Percentiles rank a stretch among this genome's conserved stretches.
Conservation (phyloP, 208 protist species). For the Acanthamoeba pearcei region DNA sequence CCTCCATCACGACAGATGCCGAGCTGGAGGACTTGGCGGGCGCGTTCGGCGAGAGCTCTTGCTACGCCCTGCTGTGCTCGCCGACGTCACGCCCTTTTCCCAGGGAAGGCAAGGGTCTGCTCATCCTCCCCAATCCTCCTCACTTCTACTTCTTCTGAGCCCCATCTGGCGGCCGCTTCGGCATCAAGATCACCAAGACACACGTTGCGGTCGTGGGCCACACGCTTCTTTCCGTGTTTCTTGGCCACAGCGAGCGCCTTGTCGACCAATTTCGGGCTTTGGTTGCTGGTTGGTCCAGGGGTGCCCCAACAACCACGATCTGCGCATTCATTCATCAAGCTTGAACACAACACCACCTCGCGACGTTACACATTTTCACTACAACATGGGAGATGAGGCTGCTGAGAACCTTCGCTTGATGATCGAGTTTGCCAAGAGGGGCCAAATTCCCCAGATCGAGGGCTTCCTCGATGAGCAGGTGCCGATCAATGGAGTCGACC, state of each 20-base stretch:
- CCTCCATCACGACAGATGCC: background rate
- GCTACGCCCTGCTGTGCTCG: background rate
- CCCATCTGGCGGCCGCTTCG: no score
- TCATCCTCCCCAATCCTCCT: background rate
- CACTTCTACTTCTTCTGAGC: constrained; percentile 4
- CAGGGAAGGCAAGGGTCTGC: background rate
- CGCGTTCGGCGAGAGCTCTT: background rate
- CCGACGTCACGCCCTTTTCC: background rate
- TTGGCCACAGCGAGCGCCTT: background rate
- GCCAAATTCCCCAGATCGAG: constrained; percentile 42
- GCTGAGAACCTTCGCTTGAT: constrained; percentile 62
- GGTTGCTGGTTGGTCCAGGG: background rate
- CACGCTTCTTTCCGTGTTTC: background rate
- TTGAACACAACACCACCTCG: background rate
- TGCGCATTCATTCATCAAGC: background rate
- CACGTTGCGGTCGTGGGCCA: no score
- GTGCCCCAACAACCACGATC: background rate
- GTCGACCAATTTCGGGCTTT: constrained; percentile 13
- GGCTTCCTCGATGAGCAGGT: constrained; percentile 53
- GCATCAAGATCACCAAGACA: no score
- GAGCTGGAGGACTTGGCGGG: background rate
- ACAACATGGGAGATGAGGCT: constrained; percentile 44
- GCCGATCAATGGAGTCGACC: constrained; percentile 46
- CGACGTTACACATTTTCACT: background rate
- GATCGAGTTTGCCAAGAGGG: constrained; percentile 62